phyloP scores from a whole-genome alignment of 2,329 filamentous ascomycete species.

The Colletotrichum somersetense region DNA sequence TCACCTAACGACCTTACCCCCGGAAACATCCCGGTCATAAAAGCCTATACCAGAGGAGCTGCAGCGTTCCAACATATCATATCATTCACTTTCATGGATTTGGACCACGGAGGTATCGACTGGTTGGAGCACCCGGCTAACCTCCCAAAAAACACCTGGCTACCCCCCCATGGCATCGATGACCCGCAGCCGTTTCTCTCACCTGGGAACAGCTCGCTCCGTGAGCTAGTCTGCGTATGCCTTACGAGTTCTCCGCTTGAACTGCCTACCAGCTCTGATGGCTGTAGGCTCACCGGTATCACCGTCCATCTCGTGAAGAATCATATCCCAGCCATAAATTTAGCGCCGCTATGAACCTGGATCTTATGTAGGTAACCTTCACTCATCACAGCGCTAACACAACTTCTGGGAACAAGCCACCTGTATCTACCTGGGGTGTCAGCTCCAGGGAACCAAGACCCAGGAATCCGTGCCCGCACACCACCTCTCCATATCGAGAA shows the following conservation, averaged over 20 bases:
- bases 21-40: background rate
- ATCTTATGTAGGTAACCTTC: slow-evolving; percentile 28
- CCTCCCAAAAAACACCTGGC: background rate
- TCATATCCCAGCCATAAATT: slow-evolving; percentile 20
- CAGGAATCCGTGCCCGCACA: slow-evolving; percentile 27
- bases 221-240: background rate
- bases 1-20: background rate
- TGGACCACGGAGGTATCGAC: background rate
- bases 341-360: slow-evolving; percentile 29
- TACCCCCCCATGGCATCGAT: background rate
- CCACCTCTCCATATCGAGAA: slow-evolving; percentile 2
- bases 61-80: background rate
- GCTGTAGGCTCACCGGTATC: background rate
- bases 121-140: background rate
- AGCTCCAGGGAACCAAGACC: slow-evolving; percentile 23
- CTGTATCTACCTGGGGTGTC: slow-evolving; percentile 10
- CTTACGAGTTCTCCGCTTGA: background rate
- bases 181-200: slow-evolving; percentile 14
- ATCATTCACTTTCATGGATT: background rate
- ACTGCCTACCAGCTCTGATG: background rate
- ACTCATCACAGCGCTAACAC: slow-evolving; percentile 40
- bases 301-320: slow-evolving; percentile 16
- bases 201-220: slow-evolving; percentile 11
- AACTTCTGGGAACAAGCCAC: slow-evolving; percentile 25
- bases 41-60: background rate